Base-by-base conservation (phyloP, 441 rosid species). In the Hura crepitans region DNA sequence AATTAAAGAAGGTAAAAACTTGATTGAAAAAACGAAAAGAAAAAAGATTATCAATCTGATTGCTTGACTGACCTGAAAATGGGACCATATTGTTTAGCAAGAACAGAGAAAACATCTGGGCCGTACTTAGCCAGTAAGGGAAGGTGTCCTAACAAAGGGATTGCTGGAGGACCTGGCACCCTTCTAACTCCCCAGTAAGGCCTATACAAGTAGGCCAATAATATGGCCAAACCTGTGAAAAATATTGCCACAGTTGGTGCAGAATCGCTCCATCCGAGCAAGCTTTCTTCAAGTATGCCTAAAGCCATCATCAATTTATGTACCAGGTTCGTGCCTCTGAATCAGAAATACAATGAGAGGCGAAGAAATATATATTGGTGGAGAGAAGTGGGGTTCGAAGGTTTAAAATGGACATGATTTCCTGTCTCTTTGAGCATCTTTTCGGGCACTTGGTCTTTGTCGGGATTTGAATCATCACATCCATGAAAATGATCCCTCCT, bases 51-150 rank as follows among this genome's bases (percentile, higher is more conserved):
- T 3, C 33, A 25, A 42, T 35, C 7, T 5, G 7, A 35, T 4
- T 4, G 39, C n/a, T n/a, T n/a, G 47, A 73, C 76, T 62, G 62
- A 89, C 97, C 97, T 91, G 96, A 86, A 93, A 72, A 89, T 84
- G 58, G 97, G 96, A 56, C 98, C 96, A 77, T 91, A 88, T 45
- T 74, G 83, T 60, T 87, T 83, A 72, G 96, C 96, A 68, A 93
- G 97, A 65, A 88, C 79, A 10, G 96, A 82, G 78, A 93, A 91
- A 49, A 91, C 85, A 51, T 88, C 96, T 47, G 92, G 97, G 49
- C 98, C 96, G 46, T 88, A 83, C 85, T 93, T 83, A 15, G 97
- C 93, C 82, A 93, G 85, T 80, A 89, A 78, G 23, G 89, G 97
- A 68, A 93, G 85, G 85, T 93, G 97, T 22, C 98, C 98, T 54